Percentiles rank a stretch among this genome's conserved stretches.
Conservation (phyloP, 2,329 filamentous ascomycete genomes). For the Alternaria ventricosa region DNA sequence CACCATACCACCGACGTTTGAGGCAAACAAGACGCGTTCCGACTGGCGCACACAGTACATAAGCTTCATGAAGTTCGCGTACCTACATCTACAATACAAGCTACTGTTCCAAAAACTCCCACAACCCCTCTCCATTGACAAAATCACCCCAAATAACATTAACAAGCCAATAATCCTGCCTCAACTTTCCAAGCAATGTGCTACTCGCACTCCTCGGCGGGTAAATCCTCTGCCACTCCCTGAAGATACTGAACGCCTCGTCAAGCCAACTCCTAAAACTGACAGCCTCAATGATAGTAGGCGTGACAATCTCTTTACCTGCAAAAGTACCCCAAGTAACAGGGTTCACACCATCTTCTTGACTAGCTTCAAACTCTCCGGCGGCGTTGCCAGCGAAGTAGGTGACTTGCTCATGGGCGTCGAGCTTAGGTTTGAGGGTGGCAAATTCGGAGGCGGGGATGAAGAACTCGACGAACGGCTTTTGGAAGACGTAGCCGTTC, state of each 20-base stretch:
- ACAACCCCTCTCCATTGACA: slow-evolving; percentile 73
- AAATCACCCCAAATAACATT: slow-evolving; percentile 88
- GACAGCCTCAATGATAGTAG: slow-evolving; percentile 95
- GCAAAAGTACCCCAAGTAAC: slow-evolving; percentile 98
- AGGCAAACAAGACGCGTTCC: too few species aligned
- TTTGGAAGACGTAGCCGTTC: slow-evolving; percentile 96
- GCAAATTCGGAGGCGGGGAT: slow-evolving; percentile 76
- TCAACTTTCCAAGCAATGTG: slow-evolving; percentile 70
- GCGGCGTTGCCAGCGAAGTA: slow-evolving; percentile 85
- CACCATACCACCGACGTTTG: too few species aligned
- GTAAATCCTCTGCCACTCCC: slow-evolving; percentile 91
- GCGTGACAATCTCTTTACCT: slow-evolving; percentile 93
- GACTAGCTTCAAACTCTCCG: slow-evolving; percentile 77
- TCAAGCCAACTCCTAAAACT: slow-evolving; percentile 94
- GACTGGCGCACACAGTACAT: too few species aligned
- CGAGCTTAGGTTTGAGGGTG: slow-evolving; percentile 69
- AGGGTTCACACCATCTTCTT: slow-evolving; percentile 77
- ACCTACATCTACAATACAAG: neutral
- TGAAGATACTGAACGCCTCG: slow-evolving; percentile 95
- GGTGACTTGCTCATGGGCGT: slow-evolving; percentile 71
- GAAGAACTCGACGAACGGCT: slow-evolving; percentile 98
- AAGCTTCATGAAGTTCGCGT: neutral
- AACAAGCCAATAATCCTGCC: slow-evolving; percentile 82
- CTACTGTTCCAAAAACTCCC: slow-evolving; percentile 64
- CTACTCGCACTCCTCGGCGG: slow-evolving; percentile 74